Percentiles rank a stretch among this genome's conserved stretches.
Evolutionary conservation across 2,329 filamentous ascomycete genomes (phyloP).

Genomic region (Sclerotinia nivalis): DNA sequence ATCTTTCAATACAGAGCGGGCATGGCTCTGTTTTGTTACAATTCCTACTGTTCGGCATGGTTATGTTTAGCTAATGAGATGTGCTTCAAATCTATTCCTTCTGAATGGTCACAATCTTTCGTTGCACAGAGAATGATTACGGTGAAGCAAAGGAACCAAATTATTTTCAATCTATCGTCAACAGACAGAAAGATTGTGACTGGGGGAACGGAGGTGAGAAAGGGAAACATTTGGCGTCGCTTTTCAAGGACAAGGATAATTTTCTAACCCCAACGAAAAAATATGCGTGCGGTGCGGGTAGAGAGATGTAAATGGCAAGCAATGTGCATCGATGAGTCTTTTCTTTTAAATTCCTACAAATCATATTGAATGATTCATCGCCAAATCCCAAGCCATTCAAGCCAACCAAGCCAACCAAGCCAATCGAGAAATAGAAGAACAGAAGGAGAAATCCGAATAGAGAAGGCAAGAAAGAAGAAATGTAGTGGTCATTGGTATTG

Average conservation of each 20-base stretch:
- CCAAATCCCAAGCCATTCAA: background rate
- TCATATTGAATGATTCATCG: background rate
- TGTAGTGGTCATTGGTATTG: background rate
- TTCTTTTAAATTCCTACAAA: background rate
- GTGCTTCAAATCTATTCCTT: background rate
- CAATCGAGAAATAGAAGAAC: constrained; percentile 1
- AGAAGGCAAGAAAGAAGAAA: background rate
- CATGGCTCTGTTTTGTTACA: constrained; percentile 23
- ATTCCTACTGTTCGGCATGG: constrained; percentile 1
- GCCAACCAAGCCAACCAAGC: background rate
- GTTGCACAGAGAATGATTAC: background rate
- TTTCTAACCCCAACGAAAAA: background rate
- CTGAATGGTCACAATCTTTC: background rate
- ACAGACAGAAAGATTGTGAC: background rate
- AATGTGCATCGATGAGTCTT: constrained; percentile 15
- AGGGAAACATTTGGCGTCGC: background rate
- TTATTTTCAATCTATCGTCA: background rate
- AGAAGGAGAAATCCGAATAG: background rate
- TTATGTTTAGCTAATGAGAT: constrained; percentile 5
- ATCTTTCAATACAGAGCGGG: constrained; percentile 28
- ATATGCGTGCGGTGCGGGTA: background rate
- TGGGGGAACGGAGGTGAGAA: background rate
- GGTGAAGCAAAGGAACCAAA: background rate
- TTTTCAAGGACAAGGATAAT: background rate
- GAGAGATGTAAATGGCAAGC: background rate